Conservation (phyloP, 139 green algal genomes). For the Trebouxia sp. region DNA sequence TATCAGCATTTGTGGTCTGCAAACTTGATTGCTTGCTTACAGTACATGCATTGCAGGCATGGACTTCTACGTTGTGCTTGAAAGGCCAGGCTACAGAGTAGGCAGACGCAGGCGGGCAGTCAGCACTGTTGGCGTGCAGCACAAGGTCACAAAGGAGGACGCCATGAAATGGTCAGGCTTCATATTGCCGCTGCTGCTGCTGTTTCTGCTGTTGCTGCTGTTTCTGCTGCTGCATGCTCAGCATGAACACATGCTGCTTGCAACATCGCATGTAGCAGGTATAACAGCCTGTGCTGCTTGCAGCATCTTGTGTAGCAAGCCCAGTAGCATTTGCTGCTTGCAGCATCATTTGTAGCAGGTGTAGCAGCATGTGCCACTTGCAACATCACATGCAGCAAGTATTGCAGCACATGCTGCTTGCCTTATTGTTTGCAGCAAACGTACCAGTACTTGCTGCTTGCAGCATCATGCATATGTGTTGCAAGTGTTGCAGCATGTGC, state of each 20-base stretch:
- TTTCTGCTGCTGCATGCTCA: too few relatives aligned
- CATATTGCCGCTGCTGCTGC: background rate
- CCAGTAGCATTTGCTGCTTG: background rate
- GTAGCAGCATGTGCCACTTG: too few relatives aligned
- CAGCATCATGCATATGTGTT: background rate
- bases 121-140: slow-evolving; percentile 79
- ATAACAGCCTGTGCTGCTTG: background rate
- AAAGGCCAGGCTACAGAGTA: slow-evolving; percentile 95
- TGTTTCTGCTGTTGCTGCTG: background rate
- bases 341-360: background rate
- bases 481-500: background rate
- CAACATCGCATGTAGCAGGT: too few relatives aligned
- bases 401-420: background rate
- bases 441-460: background rate
- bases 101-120: slow-evolving; percentile 68
- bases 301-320: background rate
- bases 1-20: too few relatives aligned
- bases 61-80: slow-evolving; percentile 99
- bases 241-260: too few relatives aligned
- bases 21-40: background rate
- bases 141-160: slow-evolving; percentile 97
- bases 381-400: too few relatives aligned
- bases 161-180: slow-evolving; percentile 93
- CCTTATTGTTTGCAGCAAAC: background rate
- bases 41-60: slow-evolving; percentile 80